Evolutionary conservation across 495 filamentous ascomycete species (phyloP), one percentile per base, ranked within the genome.

Genomic region (Penicillium maclennaniae): DNA sequence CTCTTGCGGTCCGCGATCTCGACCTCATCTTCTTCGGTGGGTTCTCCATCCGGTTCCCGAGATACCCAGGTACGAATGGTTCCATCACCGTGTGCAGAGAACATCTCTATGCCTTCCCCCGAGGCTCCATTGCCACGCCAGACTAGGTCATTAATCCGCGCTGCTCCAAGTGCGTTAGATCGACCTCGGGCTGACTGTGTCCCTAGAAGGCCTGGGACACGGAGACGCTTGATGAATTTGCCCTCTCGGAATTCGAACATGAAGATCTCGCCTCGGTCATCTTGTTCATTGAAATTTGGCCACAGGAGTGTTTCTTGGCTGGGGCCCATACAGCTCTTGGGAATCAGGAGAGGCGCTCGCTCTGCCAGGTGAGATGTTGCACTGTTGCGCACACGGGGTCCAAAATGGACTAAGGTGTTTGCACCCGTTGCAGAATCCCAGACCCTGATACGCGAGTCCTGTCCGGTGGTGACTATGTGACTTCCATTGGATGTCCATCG

Each of bases 341-440:
- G 87, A 7, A 83, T 73, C 21, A 84, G 66, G 51, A 89, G 64
- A 26, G 90, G 84, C 20, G 76, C 73, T 8, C 85, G 66, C 42
- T 82, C 81, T 0, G 83, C 82, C 0, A 89, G 71, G 60, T 84
- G 79, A 14, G 76, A 68, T 3, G 72, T 65, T 8, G 63, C 61
- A 31, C 62, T 76, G 57, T 93, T 93, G 46, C 81, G 83, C n/a
- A 93, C 77, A 4, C 79, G 75, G 0, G 88, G 87, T 0, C 90
- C 90, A 57, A 95, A 95, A 68, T 83, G 91, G 0, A 83, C 88
- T 3, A 95, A 77, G 1, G 86, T 91, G 60, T 97, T 95, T 7
- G 83, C 87, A 12, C 91, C 90, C 0, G 84, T 87, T 0, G 72
- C 72, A 14, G 86, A 80, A 67, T 93, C 79, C 92, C 91, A 96